Percentiles rank a stretch among this genome's conserved stretches.
These are phyloP conservation scores for Spergularia azorica DNA, from an alignment of 179 eudicot species.

Conservation along the genomic window DNA sequence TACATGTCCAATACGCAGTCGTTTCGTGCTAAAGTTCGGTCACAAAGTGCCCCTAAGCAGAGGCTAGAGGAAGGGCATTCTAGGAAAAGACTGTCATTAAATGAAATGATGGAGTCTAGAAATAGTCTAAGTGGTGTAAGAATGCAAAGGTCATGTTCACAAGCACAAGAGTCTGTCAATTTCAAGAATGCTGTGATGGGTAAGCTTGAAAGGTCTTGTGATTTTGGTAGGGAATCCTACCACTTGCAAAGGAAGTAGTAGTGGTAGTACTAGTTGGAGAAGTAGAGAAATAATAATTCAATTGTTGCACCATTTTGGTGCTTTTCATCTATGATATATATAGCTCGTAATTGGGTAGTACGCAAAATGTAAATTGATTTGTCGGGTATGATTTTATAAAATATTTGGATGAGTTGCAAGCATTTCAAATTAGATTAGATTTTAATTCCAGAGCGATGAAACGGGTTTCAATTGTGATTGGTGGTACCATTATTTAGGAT, in stretches of 20 bases:
- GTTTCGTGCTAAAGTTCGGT: conserved; percentile 75
- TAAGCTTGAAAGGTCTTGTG: conserved; percentile 56
- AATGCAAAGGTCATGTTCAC: conserved; percentile 78
- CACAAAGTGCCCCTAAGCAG: conserved; percentile 88
- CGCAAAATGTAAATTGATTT: conserved; percentile 28
- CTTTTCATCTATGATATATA: neutral
- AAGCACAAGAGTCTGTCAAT: conserved; percentile 48
- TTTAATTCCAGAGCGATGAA: too few relatives aligned
- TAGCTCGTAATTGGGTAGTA: conserved; percentile 1
- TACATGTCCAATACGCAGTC: conserved; percentile 86
- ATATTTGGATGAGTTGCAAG: too few relatives aligned
- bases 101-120: conserved; percentile 73
- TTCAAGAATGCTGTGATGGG: conserved; percentile 80
- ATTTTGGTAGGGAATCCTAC: conserved; percentile 31
- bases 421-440: too few relatives aligned
- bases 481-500: too few relatives aligned
- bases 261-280: neutral
- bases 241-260: conserved; percentile 19
- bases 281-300: neutral
- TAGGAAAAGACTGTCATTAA: conserved; percentile 61
- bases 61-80: conserved; percentile 55
- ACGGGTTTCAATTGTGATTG: too few relatives aligned
- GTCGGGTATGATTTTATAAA: neutral
- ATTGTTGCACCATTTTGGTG: conserved; percentile 24
- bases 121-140: conserved; percentile 74